Conservation (phyloP, 1,284 basidiomycete species). For the Ceratobasidium theobromae region DNA sequence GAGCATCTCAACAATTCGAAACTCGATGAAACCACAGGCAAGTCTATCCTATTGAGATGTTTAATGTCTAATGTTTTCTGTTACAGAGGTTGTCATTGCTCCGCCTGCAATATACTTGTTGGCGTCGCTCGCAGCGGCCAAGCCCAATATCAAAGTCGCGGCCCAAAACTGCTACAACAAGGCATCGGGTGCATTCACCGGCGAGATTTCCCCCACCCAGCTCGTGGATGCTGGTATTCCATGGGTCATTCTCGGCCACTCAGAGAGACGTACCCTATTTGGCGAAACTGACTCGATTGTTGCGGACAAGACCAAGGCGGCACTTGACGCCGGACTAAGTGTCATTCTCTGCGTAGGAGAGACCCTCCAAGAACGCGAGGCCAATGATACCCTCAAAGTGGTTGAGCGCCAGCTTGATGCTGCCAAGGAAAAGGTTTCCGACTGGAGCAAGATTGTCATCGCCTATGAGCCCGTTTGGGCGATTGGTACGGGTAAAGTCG, state of each 20-base stretch:
- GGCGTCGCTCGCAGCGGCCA: constrained; percentile 54
- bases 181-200: constrained; percentile 89
- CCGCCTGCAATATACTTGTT: constrained; percentile 89
- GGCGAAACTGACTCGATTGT: constrained; percentile 83
- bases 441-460: constrained; percentile 93
- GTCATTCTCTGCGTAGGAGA: constrained; percentile 98
- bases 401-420: constrained; percentile 83
- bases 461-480: constrained; percentile 99
- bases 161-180: constrained; percentile 94
- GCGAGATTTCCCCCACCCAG: constrained; percentile 79
- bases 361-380: constrained; percentile 87
- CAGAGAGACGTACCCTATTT: constrained; percentile 93
- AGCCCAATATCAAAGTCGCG: constrained; percentile 66
- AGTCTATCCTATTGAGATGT: constrained; percentile 40
- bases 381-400: constrained; percentile 74
- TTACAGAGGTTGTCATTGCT: constrained; percentile 84
- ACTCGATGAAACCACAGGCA: constrained; percentile 73
- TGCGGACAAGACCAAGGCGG: constrained; percentile 83
- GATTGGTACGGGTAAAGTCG: constrained; percentile 96
- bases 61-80: neutral
- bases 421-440: constrained; percentile 64
- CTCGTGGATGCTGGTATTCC: constrained; percentile 84
- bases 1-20: constrained; percentile 71
- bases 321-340: constrained; percentile 71
- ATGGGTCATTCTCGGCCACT: constrained; percentile 96